Base-by-base conservation (phyloP, 192 early-diverging fungal genomes). In the Rhizoclosmatium sp. region DNA sequence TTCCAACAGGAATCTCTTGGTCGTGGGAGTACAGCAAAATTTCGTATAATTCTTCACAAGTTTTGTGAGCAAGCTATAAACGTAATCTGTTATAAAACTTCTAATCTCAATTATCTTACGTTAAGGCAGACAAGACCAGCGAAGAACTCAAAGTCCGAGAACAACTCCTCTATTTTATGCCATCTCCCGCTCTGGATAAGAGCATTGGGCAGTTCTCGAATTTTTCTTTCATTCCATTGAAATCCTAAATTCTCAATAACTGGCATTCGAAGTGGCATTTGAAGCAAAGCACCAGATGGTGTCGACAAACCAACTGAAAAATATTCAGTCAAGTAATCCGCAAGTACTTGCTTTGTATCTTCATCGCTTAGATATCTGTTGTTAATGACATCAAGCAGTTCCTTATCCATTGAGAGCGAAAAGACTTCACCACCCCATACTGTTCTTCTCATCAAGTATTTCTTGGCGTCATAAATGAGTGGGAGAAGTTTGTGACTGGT, bases 351-450 rank as follows among this genome's bases (percentile, higher is more conserved):
- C 14, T 49, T 41, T 56, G 56, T 14, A 65, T 10, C 49, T 19
- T 9, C 69, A 39, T n/a, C 16, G 0, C 39, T n/a, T n/a, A 71
- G 41, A 45, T 69, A 78, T 47, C 77, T 45, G 9, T 9, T 60
- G 40, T 49, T 58, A n/a, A 78, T 31, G 39, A 69, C 77, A 2
- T 42, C 56, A 2, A 21, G 10, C 10, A 78, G 54, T 59, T 69
- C 58, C 7, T 40, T 14, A 60, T 78, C 77, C 14, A 67, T n/a
- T 10, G 39, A 45, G 14, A 78, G 4, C 9, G 66, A 71, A 21
- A 78, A 21, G 4, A 78, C 40, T 61, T 78, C 77, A 12, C 77
- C 77, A 5, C 77, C 77, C 77, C 77, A 78, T 14, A 4, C 45
- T 42, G 51, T 71, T 47, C 77, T 2, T 21, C 56, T 21, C 19